Evolutionary conservation across 1,284 basidiomycete species (phyloP).

Genomic region (Cystobasidium sp.): DNA sequence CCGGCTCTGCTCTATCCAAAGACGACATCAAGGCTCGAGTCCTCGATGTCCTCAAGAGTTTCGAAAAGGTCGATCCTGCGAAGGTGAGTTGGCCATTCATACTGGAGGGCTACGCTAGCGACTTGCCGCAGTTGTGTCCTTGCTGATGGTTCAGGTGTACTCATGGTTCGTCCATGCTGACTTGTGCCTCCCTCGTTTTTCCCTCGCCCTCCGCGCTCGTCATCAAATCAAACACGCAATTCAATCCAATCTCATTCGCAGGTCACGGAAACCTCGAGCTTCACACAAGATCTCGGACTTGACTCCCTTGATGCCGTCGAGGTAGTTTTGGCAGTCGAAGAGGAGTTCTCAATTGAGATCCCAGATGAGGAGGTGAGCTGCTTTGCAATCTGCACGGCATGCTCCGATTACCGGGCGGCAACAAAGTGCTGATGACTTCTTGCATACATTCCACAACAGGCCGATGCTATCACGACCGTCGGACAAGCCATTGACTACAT

Average conservation of each 20-base stretch:
- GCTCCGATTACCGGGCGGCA: neutral
- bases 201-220: neutral
- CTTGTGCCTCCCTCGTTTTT: neutral
- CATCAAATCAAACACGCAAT: neutral
- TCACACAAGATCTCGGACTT: conserved; percentile 86
- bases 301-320: conserved; percentile 98
- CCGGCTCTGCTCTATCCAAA: conserved; percentile 22
- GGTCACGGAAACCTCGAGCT: conserved; percentile 76
- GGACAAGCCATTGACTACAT: conserved; percentile 98
- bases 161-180: neutral
- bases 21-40: conserved; percentile 66
- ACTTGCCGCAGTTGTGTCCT: neutral
- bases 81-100: conserved; percentile 66
- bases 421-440: no score
- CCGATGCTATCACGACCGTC: conserved; percentile 76
- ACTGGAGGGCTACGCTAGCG: neutral
- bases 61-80: conserved; percentile 86
- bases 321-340: conserved; percentile 98
- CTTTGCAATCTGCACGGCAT: neutral
- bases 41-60: conserved; percentile 85
- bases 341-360: conserved; percentile 79
- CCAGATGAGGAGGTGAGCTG: conserved; percentile 80
- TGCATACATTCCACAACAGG: conserved; percentile 20
- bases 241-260: conserved; percentile 55
- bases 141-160: no score